Percentiles rank a stretch among this genome's conserved stretches.
These are phyloP conservation scores for Carallia pectinifolia DNA, from an alignment of 345 rosid species.

Conservation along the genomic window DNA sequence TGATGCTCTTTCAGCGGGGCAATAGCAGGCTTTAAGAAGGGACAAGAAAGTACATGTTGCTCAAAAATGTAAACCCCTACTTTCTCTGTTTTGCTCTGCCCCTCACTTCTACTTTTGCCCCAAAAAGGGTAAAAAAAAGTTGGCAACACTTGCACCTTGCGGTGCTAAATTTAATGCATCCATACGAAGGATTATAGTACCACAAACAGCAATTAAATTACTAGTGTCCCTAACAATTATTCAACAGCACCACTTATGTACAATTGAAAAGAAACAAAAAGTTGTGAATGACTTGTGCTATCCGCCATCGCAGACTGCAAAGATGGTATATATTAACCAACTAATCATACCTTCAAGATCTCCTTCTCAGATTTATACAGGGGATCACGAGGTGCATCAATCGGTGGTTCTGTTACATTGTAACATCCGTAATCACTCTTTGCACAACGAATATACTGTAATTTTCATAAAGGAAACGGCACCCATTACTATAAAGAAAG, in stretches of 20 bases:
- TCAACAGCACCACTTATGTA: not conserved
- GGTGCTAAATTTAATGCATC: too few relatives aligned
- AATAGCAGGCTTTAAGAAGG: too few relatives aligned
- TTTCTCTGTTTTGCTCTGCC: too few relatives aligned
- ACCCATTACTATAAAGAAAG: not conserved
- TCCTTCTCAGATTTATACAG: conserved; percentile 74
- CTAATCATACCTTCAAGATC: conserved; percentile 59
- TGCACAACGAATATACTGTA: conserved; percentile 84
- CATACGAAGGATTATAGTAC: too few relatives aligned
- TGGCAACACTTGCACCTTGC: too few relatives aligned
- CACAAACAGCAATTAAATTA: too few relatives aligned
- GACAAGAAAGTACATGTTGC: too few relatives aligned
- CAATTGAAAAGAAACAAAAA: not conserved
- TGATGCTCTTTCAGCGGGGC: too few relatives aligned
- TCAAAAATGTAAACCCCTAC: too few relatives aligned
- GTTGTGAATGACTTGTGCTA: not conserved
- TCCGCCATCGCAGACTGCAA: not conserved
- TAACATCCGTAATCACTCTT: conserved; percentile 79
- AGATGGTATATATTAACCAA: not conserved
- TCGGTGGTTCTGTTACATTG: conserved; percentile 88
- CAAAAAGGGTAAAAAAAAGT: too few relatives aligned
- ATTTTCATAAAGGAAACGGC: conserved; percentile 14
- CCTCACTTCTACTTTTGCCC: too few relatives aligned
- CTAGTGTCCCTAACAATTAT: not conserved
- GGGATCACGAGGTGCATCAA: conserved; percentile 90